Conservation (phyloP, 1,284 basidiomycete species). For the Ganoderma meredithae region DNA sequence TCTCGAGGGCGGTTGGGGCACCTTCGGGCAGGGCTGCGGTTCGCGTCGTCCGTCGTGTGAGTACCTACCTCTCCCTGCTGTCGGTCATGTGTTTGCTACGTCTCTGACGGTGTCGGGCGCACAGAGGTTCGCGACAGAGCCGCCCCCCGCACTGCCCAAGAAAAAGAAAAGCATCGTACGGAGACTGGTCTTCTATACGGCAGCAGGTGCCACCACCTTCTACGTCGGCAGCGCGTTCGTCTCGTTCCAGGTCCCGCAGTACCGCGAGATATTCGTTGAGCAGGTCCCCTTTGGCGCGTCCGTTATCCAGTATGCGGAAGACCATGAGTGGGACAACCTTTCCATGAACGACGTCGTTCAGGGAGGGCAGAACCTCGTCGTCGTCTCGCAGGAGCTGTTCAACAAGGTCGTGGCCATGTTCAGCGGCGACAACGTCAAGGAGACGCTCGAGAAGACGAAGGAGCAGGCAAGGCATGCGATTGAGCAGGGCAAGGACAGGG, state of each 20-base stretch:
- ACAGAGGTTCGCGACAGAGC: slow-evolving; percentile 67
- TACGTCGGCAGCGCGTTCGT: slow-evolving; percentile 82
- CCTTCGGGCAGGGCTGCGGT: slow-evolving; percentile 54
- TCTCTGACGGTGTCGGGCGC: slow-evolving; percentile 17
- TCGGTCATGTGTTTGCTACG: slow-evolving; percentile 17
- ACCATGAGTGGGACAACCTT: slow-evolving; percentile 78
- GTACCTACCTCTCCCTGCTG: slow-evolving; percentile 31
- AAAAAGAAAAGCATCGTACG: slow-evolving; percentile 63
- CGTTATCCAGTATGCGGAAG: slow-evolving; percentile 84
- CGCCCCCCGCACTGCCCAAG: slow-evolving; percentile 47
- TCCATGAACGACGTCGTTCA: slow-evolving; percentile 67
- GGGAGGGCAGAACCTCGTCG: slow-evolving; percentile 58
- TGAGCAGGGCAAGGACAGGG: slow-evolving; percentile 55
- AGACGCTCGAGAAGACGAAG: slow-evolving; percentile 49
- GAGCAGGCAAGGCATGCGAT: slow-evolving; percentile 48
- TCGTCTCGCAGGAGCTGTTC: slow-evolving; percentile 37
- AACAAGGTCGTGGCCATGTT: slow-evolving; percentile 37
- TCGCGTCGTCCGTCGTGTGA: slow-evolving; percentile 62
- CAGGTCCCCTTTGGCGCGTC: slow-evolving; percentile 79
- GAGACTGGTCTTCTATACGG: slow-evolving; percentile 63
- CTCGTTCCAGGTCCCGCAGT: slow-evolving; percentile 75
- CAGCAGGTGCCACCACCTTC: slow-evolving; percentile 75
- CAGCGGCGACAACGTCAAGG: slow-evolving; percentile 47
- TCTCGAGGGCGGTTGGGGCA: slow-evolving; percentile 57
- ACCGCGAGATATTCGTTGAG: slow-evolving; percentile 85